A percentile compares a stretch with the other conserved stretches of the same genome.
Conservation (phyloP, 2,329 filamentous ascomycete genomes). For the Ophiostoma himal-ulmi region DNA sequence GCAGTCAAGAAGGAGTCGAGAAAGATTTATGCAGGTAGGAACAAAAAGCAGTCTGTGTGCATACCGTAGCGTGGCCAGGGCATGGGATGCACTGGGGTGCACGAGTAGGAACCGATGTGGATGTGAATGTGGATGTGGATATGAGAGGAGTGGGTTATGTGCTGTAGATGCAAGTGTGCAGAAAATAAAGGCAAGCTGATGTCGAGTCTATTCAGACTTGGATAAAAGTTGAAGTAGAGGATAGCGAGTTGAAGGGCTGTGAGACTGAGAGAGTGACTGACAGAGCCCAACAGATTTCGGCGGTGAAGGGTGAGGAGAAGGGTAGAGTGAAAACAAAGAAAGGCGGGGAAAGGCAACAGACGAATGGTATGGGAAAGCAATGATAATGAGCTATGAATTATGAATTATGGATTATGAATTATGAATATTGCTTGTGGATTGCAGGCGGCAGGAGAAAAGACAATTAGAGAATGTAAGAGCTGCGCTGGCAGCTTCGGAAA, state of each 20-base stretch:
- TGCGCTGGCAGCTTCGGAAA: not conserved
- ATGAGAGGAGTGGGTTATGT: not conserved
- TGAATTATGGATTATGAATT: not conserved
- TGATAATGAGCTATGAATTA: not conserved
- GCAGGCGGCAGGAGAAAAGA: not conserved
- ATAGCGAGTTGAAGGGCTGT: not conserved
- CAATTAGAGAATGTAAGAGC: not conserved
- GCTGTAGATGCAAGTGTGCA: not conserved
- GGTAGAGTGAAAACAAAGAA: slow-evolving; percentile 2
- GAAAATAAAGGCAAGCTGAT: not conserved
- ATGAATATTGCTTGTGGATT: not conserved
- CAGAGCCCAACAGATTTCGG: not conserved
- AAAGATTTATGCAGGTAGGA: slow-evolving; percentile 4
- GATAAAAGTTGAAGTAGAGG: not conserved
- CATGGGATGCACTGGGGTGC: not conserved
- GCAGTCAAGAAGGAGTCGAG: not conserved
- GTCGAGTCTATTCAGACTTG: not conserved
- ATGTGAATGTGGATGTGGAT: not conserved
- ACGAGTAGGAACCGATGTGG: not conserved
- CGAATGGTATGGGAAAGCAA: not conserved
- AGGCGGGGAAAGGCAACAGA: not conserved
- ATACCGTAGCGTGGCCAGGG: not conserved
- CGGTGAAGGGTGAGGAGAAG: not conserved
- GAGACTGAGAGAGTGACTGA: not conserved
- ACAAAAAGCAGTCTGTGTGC: not conserved